Conservation (phyloP, 2,329 filamentous ascomycete species). For the Talaromyces piceae region DNA sequence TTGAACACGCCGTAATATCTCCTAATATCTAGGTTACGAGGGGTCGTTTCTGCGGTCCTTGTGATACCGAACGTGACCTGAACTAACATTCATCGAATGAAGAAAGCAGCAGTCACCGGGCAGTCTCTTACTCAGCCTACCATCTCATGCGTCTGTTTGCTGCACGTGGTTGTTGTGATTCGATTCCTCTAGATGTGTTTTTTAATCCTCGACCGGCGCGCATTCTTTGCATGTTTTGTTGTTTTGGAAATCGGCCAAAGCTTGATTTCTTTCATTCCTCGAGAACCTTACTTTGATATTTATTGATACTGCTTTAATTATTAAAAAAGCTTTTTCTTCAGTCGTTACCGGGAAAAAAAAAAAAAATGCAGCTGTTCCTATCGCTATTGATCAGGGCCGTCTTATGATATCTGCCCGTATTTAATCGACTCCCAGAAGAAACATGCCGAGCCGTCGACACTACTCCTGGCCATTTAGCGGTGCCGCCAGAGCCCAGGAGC, state of each 20-base stretch:
- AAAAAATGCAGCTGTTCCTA: background rate
- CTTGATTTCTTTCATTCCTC: too few relatives aligned
- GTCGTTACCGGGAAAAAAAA: slow-evolving; percentile 8
- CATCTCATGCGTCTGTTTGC: slow-evolving; percentile 1
- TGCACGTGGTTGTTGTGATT: slow-evolving; percentile 1
- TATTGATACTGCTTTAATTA: too few relatives aligned
- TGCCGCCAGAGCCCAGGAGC: slow-evolving; percentile 14
- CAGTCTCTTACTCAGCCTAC: slow-evolving; percentile 1
- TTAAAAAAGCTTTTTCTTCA: slow-evolving; percentile 16
- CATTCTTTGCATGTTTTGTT: slow-evolving; percentile 1
- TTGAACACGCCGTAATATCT: too few relatives aligned
- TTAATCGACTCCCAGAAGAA: too few relatives aligned
- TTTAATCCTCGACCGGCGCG: background rate
- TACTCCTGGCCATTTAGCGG: slow-evolving; percentile 32
- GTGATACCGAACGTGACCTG: slow-evolving; percentile 3
- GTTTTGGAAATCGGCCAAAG: background rate
- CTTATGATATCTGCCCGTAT: background rate
- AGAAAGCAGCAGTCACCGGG: slow-evolving; percentile 3
- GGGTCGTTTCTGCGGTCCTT: background rate
- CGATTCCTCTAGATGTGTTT: background rate
- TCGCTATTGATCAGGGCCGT: background rate
- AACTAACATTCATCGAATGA: background rate
- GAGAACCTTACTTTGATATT: too few relatives aligned
- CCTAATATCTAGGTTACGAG: background rate
- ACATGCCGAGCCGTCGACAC: slow-evolving; percentile 21